A percentile compares a stretch with the other conserved stretches of the same genome.
Evolutionary conservation across 2,329 filamentous ascomycete genomes (phyloP).

Genomic region (Bretziella fagacearum): DNA sequence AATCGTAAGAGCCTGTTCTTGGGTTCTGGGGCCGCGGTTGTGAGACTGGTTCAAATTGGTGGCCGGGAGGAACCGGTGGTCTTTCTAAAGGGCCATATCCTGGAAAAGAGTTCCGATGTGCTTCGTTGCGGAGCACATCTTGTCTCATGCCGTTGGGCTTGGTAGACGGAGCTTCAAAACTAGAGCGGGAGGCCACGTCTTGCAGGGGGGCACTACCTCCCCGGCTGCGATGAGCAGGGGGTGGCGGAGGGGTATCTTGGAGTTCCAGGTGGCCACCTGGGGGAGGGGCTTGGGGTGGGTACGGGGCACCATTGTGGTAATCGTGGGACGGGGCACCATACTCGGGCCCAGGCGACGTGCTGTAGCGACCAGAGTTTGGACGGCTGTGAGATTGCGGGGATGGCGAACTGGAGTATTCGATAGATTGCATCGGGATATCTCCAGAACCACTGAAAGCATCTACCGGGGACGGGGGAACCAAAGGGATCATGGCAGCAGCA

Average conservation of each 20-base stretch:
- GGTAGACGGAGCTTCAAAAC: slow-evolving; percentile 25
- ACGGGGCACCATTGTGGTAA: background rate
- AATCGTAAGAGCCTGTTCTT: slow-evolving; percentile 36
- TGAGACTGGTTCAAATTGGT: slow-evolving; percentile 17
- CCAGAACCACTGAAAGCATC: background rate
- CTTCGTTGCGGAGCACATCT: slow-evolving; percentile 39
- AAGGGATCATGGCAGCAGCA: slow-evolving; percentile 20
- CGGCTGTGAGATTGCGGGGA: background rate
- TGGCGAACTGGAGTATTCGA: background rate
- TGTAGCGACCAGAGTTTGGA: slow-evolving; percentile 1
- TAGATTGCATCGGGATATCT: slow-evolving; percentile 15
- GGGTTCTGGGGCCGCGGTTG: slow-evolving; percentile 21
- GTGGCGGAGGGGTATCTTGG: slow-evolving; percentile 34
- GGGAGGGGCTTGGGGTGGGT: slow-evolving; percentile 20
- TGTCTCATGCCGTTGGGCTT: slow-evolving; percentile 37
- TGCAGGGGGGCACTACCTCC: slow-evolving; percentile 6
- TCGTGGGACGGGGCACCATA: background rate
- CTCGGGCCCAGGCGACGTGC: background rate
- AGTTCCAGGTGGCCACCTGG: slow-evolving; percentile 24
- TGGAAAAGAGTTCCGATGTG: slow-evolving; percentile 34
- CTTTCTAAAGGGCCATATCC: slow-evolving; percentile 24
- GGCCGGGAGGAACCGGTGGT: background rate
- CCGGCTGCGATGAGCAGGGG: slow-evolving; percentile 34
- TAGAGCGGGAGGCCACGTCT: slow-evolving; percentile 14
- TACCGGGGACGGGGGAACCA: slow-evolving; percentile 15